Conservation (phyloP, 2,329 filamentous ascomycete species). For the Claviceps sp. region DNA sequence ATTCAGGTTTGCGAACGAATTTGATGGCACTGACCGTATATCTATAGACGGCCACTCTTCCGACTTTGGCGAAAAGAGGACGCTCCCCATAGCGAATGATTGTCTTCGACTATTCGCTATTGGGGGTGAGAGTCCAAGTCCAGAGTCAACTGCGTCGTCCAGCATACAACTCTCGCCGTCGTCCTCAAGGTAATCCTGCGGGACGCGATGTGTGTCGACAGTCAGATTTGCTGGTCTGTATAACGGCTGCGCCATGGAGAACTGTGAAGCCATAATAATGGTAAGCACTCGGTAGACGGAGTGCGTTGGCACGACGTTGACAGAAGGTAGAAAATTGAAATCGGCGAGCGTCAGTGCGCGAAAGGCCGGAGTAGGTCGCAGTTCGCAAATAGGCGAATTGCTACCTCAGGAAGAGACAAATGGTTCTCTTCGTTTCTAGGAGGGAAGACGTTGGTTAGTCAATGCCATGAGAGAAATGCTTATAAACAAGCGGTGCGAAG, state of each 20-base stretch:
- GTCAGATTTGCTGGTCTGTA: slow-evolving; percentile 36
- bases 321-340: background rate
- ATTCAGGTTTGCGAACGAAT: slow-evolving; percentile 44
- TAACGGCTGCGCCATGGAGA: slow-evolving; percentile 32
- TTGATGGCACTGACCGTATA: slow-evolving; percentile 50
- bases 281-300: background rate
- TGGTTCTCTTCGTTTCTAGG: background rate
- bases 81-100: slow-evolving; percentile 42
- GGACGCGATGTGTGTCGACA: slow-evolving; percentile 39
- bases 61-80: slow-evolving; percentile 51
- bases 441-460: background rate
- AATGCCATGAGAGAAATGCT: background rate
- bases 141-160: slow-evolving; percentile 49
- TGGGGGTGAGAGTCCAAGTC: slow-evolving; percentile 48
- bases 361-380: background rate
- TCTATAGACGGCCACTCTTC: slow-evolving; percentile 52
- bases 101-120: slow-evolving; percentile 50
- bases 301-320: background rate
- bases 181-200: slow-evolving; percentile 43
- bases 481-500: background rate
- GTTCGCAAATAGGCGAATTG: background rate
- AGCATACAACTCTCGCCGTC: slow-evolving; percentile 42
- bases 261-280: slow-evolving; percentile 36
- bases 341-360: background rate
- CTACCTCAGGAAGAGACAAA: background rate